Conservation (phyloP, 2,329 filamentous ascomycete genomes). For the Fusarium sarcochroum region DNA sequence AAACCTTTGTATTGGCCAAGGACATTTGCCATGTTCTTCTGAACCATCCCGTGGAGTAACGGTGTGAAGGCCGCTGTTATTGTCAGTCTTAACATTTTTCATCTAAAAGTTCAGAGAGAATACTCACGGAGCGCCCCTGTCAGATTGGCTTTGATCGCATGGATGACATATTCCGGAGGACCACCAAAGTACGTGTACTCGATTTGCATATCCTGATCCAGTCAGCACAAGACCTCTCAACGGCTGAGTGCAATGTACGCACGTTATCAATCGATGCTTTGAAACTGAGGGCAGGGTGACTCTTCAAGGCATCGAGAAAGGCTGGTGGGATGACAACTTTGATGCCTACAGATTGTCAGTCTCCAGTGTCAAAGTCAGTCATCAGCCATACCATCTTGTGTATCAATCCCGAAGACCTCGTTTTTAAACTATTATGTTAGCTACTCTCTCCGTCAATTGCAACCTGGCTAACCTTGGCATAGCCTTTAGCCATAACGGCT, state of each 20-base stretch:
- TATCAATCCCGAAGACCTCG: constrained; percentile 23
- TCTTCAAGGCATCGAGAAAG: constrained; percentile 14
- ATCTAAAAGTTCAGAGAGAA: accelerated
- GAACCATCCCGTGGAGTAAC: constrained; percentile 10
- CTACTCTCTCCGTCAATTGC: accelerated
- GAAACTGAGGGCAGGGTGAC: constrained; percentile 23
- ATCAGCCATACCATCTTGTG: constrained; percentile 1
- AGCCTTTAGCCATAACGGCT: constrained; percentile 14
- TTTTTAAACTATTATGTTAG: constrained; percentile 22
- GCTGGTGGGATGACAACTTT: constrained; percentile 8
- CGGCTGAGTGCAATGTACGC: accelerated
- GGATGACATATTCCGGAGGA: constrained; percentile 21
- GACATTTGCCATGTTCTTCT: constrained; percentile 8
- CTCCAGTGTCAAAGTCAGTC: accelerated
- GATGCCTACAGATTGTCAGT: neutral
- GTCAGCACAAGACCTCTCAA: neutral
- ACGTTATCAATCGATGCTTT: constrained; percentile 27
- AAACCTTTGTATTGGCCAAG: constrained; percentile 4
- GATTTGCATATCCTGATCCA: constrained; percentile 17
- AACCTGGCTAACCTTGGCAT: neutral
- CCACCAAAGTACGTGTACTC: constrained; percentile 29
- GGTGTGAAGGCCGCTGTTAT: neutral
- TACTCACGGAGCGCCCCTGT: constrained; percentile 14
- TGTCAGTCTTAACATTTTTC: accelerated
- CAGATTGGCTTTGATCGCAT: constrained; percentile 23